Evolutionary conservation across 2,329 filamentous ascomycete genomes (phyloP), one percentile per base, ranked within the genome.

Genomic region (Drechslera avenae): DNA sequence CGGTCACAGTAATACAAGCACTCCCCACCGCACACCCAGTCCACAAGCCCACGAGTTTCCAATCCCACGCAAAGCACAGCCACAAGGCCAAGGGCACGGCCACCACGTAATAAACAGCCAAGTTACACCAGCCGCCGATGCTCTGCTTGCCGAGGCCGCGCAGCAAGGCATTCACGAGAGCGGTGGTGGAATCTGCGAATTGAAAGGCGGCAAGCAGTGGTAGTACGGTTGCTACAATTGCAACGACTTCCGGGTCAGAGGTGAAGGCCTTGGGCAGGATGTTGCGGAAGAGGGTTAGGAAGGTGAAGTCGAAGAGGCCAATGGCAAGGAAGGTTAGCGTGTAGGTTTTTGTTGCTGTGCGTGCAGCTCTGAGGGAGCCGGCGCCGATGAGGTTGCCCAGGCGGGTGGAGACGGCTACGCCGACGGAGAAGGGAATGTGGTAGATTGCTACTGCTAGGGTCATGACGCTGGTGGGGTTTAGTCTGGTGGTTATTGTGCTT

Each of bases 391-490:
- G 60, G 46, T 75, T 73, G 16, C 73, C 74, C 7, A 76, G 50
- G 1, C 74, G 66, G 3, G 74, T 76, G 42, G 64, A 71, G 9
- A 72, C 72, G 13, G 72, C 73, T 13, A 75, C 68, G 10, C 70
- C 69, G 14, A 74, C 71, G 6, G 70, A 72, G 50, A 76, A 76
- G 0, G 74, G 73, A 5, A 76, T 67, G 50, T 76, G 74, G 51
- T 69, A 76, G 36, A 75, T 71, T n/a, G 71, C 60, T 12, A 71
- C 66, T 6, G 67, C 68, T 10, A 64, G 59, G 1, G 67, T 70
- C 67, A 71, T 73, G 32, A 73, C 60, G 9, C 73, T 66, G 48
- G 53, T 5, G 12, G 16, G 23, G 7, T 36, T 50, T 21, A 50
- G 41, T 26, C 13, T 31, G 9, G 14, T 10, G 17, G 10, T 34